Conservation (phyloP, 208 protist genomes). For the Polymyxa betae region DNA sequence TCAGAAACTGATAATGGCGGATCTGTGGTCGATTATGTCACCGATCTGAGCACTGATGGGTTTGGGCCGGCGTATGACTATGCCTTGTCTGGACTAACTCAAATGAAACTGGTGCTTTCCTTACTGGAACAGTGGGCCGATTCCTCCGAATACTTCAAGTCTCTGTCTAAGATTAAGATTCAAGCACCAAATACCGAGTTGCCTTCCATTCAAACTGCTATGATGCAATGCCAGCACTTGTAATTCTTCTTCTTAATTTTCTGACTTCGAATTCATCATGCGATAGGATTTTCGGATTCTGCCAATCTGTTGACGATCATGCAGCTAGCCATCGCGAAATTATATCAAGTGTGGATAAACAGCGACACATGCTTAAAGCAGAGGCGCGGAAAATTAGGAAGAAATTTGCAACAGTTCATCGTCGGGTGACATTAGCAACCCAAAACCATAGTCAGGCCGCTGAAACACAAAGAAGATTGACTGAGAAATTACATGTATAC, state of each 20-base stretch:
- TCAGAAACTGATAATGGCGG: background rate
- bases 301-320: slow-evolving; percentile 20
- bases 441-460: background rate
- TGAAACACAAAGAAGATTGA: background rate
- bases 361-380: slow-evolving; percentile 5
- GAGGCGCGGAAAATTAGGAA: slow-evolving; percentile 22
- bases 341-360: background rate
- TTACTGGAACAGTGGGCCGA: background rate
- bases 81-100: background rate
- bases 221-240: slow-evolving; percentile 47
- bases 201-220: background rate
- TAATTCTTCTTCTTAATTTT: background rate
- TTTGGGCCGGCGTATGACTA: slow-evolving; percentile 4
- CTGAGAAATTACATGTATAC: background rate
- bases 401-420: background rate
- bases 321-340: slow-evolving; percentile 1
- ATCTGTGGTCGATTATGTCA: background rate
- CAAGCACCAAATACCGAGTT: background rate
- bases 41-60: background rate
- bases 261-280: background rate
- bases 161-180: slow-evolving; percentile 6
- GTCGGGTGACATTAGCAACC: slow-evolving; percentile 5
- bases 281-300: background rate
- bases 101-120: slow-evolving; percentile 21
- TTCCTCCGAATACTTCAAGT: background rate